Conservation (phyloP, 179 eudicot genomes). For the Actinidia arguta region DNA sequence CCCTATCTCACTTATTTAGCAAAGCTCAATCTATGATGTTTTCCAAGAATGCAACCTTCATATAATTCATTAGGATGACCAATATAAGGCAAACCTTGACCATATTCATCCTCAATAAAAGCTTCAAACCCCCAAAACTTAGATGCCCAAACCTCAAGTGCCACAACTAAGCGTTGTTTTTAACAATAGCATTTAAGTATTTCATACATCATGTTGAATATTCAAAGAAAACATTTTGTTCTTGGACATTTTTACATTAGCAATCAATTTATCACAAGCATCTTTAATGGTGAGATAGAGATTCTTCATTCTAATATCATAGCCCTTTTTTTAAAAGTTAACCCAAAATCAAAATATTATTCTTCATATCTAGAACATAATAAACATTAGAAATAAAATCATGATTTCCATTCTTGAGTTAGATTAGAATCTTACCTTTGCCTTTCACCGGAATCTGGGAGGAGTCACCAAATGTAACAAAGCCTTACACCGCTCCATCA, state of each 20-base stretch:
- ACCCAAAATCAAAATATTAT: too few relatives aligned
- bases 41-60: background rate
- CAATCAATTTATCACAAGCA: background rate
- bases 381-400: too few relatives aligned
- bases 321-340: background rate
- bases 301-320: background rate
- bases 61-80: background rate
- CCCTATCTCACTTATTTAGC: background rate
- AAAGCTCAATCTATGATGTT: background rate
- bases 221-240: too few relatives aligned
- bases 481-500: background rate
- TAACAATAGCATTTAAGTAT: too few relatives aligned
- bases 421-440: background rate
- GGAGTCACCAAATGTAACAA: background rate
- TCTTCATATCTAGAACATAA: too few relatives aligned
- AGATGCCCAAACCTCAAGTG: background rate
- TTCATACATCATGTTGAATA: background rate
- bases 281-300: background rate
- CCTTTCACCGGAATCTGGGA: background rate
- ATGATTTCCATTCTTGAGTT: background rate
- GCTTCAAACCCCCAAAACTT: background rate
- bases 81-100: background rate
- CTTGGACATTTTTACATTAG: background rate
- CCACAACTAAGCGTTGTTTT: background rate
- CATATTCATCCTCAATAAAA: background rate